A percentile compares a stretch with the other conserved stretches of the same genome.
Conservation (phyloP, 352 stramenopile species). For the Phytopythium cucurbitacearum region DNA sequence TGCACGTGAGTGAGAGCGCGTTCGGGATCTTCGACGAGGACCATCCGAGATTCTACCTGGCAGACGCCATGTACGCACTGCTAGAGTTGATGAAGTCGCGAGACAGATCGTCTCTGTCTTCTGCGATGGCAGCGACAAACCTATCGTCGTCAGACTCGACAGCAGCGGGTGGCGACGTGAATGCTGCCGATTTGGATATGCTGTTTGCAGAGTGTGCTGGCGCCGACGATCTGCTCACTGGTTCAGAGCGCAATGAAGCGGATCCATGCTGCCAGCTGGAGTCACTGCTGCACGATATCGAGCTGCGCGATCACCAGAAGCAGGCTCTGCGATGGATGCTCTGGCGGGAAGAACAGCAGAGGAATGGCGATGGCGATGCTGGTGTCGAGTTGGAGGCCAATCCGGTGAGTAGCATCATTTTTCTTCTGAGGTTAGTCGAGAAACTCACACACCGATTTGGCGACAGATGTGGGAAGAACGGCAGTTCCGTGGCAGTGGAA, state of each 20-base stretch:
- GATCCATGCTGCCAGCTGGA: slow-evolving; percentile 34
- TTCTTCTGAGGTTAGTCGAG: not conserved
- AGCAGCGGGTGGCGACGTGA: slow-evolving; percentile 12
- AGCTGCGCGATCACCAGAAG: slow-evolving; percentile 78
- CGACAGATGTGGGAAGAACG: slow-evolving; percentile 70
- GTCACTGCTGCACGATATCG: slow-evolving; percentile 53
- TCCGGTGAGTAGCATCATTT: slow-evolving; percentile 26
- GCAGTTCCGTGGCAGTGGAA: slow-evolving; percentile 29
- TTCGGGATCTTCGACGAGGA: slow-evolving; percentile 66
- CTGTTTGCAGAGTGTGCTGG: slow-evolving; percentile 67
- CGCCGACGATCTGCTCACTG: slow-evolving; percentile 14
- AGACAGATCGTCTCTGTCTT: slow-evolving; percentile 11
- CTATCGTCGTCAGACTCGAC: not conserved
- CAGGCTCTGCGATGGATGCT: slow-evolving; percentile 85
- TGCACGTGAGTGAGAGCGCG: slow-evolving; percentile 52
- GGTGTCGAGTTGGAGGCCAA: slow-evolving; percentile 28
- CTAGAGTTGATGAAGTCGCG: slow-evolving; percentile 40
- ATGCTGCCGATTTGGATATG: slow-evolving; percentile 45
- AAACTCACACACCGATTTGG: not conserved
- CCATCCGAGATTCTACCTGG: slow-evolving; percentile 57
- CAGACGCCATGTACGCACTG: slow-evolving; percentile 50
- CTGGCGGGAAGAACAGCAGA: slow-evolving; percentile 57
- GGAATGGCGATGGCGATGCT: slow-evolving; percentile 5
- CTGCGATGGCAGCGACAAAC: not conserved
- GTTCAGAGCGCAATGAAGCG: not conserved